Percentiles rank a stretch among this genome's conserved stretches.
Evolutionary conservation across 2,329 filamentous ascomycete species (phyloP).

Genomic region (Aspergillus sp.): DNA sequence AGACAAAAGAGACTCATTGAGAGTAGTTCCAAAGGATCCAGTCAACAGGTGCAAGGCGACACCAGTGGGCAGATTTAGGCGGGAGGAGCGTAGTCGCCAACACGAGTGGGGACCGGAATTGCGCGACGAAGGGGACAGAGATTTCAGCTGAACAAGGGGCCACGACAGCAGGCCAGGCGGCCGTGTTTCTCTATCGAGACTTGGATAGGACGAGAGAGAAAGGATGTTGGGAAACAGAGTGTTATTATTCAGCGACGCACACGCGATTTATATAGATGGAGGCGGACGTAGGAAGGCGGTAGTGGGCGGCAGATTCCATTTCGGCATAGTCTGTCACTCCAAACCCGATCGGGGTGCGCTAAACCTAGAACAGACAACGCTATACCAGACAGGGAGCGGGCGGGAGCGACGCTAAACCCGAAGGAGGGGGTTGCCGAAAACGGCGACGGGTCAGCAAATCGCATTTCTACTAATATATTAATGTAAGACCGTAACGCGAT

Average conservation of each 20-base stretch:
- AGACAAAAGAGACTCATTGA: too few species aligned
- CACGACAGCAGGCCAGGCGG: background rate
- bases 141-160: background rate
- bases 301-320: background rate
- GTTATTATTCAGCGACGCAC: background rate
- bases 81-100: too few species aligned
- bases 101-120: background rate
- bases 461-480: slow-evolving; percentile 1
- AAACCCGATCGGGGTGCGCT: background rate
- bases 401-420: background rate
- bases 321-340: background rate
- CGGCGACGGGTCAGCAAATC: background rate
- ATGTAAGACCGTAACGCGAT: too few species aligned
- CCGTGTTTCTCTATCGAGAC: background rate
- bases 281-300: background rate
- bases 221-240: background rate
- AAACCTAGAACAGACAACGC: background rate
- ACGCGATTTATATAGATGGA: background rate
- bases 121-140: background rate
- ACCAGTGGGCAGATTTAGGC: too few species aligned
- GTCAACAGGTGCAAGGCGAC: too few species aligned
- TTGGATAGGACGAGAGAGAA: background rate
- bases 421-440: background rate
- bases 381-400: background rate
- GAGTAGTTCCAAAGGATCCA: too few species aligned